Base-by-base conservation (phyloP, 1,284 basidiomycete species). In the Fistulinella cinereoalba region DNA sequence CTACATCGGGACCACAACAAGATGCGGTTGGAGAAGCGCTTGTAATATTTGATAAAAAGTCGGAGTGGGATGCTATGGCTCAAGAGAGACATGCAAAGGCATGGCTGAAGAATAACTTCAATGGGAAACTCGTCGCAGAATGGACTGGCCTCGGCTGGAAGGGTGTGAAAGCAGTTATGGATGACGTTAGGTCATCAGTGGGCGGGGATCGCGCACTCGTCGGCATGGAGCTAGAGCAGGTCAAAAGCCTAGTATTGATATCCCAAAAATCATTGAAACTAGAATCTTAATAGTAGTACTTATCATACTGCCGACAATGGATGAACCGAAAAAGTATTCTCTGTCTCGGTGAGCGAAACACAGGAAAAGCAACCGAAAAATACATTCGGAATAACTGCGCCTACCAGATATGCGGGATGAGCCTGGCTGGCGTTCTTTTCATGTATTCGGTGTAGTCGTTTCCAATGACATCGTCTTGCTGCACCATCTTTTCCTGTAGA, bases 61-160 rank as follows among this genome's bases (percentile, higher is more conserved):
- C 70, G 15, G 73, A 76, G 50, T 75, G 75, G 54, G 74, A 79
- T 28, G 62, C 62, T 19, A 50, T 74, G 21, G 53, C 64, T 4
- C 51, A 56, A 19, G 65, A 66, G 32, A 65, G 68, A 25, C 50
- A 56, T 3, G 57, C 55, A 16, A 70, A 66, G 49, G 47, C 58
- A 33, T 65, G 65, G 47, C 33, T 77, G 23, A 81, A 75, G 60
- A 61, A 58, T 19, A 53, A 67, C 3, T 83, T 81, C 57, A 77
- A 69, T 44, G 82, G 82, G 10, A 70, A 59, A 18, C 67, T 66
- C 23, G 74, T 85, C 3, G 69, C 68, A 21, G 70, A 76, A 44
- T 84, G 81, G 81, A 72, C 77, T 6, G 72, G 71, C 2, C 52
- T 80, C 41, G 66, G 64, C 43, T 80, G 81, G 69, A 66, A 55